A percentile compares a stretch with the other conserved stretches of the same genome.
Evolutionary conservation across 1,284 basidiomycete genomes (phyloP).

Genomic region (Malassezia slooffiae): DNA sequence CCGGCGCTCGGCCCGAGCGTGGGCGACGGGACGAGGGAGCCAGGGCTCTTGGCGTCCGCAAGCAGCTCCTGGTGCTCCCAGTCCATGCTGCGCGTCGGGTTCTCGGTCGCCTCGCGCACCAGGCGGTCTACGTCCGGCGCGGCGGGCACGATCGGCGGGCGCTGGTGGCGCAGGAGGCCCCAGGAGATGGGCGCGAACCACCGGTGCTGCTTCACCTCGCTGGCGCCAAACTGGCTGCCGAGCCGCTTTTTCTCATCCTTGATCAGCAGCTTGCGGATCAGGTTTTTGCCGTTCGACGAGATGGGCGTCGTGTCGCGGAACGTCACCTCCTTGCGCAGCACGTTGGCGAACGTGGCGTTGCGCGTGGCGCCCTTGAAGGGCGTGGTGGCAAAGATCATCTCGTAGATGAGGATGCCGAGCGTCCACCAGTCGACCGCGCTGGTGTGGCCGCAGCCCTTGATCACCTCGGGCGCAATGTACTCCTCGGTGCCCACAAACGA

Average conservation of each 20-base stretch:
- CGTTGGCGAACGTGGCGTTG: slow-evolving; percentile 91
- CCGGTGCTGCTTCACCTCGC: slow-evolving; percentile 96
- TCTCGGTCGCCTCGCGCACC: slow-evolving; percentile 1
- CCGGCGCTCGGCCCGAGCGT: too few relatives aligned
- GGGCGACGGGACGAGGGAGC: too few relatives aligned
- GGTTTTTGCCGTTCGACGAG: slow-evolving; percentile 67
- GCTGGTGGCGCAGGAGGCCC: slow-evolving; percentile 83
- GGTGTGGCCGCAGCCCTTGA: slow-evolving; percentile 92
- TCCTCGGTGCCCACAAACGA: slow-evolving; percentile 99
- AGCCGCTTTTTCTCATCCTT: slow-evolving; percentile 83
- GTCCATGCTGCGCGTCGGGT: slow-evolving; percentile 5
- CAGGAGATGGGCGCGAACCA: slow-evolving; percentile 96
- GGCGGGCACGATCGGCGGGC: slow-evolving; percentile 81
- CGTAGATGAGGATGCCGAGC: slow-evolving; percentile 92
- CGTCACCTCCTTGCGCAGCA: slow-evolving; percentile 71
- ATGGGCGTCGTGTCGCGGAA: slow-evolving; percentile 80
- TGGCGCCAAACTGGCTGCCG: slow-evolving; percentile 83
- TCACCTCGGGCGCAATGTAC: slow-evolving; percentile 98
- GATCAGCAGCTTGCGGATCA: slow-evolving; percentile 75
- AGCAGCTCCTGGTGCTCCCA: slow-evolving; percentile 13
- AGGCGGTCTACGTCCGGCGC: background rate
- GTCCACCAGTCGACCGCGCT: slow-evolving; percentile 99
- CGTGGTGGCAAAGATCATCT: slow-evolving; percentile 98
- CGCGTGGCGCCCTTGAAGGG: slow-evolving; percentile 95
- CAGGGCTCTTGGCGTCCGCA: background rate